Conservation (phyloP, 2,329 filamentous ascomycete species). For the Ceratocystiopsis brevicomis region DNA sequence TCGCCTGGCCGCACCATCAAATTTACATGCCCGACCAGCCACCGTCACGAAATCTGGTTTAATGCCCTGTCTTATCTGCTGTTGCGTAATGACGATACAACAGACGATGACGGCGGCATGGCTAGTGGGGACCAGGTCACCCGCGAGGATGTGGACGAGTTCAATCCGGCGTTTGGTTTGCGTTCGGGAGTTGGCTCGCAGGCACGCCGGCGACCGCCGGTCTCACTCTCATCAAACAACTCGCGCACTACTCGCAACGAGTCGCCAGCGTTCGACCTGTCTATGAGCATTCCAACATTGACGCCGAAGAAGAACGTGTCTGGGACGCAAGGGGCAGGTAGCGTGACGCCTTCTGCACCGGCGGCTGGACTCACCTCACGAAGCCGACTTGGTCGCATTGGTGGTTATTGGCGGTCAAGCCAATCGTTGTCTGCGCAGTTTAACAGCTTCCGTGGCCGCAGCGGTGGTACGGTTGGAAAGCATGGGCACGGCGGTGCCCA, state of each 20-base stretch:
- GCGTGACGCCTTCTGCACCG: slow-evolving; percentile 4
- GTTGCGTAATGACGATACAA: slow-evolving; percentile 42
- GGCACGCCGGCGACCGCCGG: slow-evolving; percentile 28
- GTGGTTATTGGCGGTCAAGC: slow-evolving; percentile 38
- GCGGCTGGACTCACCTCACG: slow-evolving; percentile 14
- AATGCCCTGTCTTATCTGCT: slow-evolving; percentile 89
- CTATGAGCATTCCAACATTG: slow-evolving; percentile 36
- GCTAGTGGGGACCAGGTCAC: slow-evolving; percentile 31
- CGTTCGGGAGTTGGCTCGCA: slow-evolving; percentile 18
- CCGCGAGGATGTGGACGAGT: slow-evolving; percentile 52
- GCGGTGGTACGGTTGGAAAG: slow-evolving; percentile 15
- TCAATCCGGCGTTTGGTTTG: slow-evolving; percentile 47
- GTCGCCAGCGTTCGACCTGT: slow-evolving; percentile 32
- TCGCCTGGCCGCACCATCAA: slow-evolving; percentile 79
- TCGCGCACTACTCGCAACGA: slow-evolving; percentile 51
- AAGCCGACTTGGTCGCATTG: slow-evolving; percentile 38
- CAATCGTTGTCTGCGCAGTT: slow-evolving; percentile 24
- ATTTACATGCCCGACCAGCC: slow-evolving; percentile 84
- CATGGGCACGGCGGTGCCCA: slow-evolving; percentile 13
- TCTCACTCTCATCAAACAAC: slow-evolving; percentile 63
- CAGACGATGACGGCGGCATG: slow-evolving; percentile 38
- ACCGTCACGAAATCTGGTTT: slow-evolving; percentile 96
- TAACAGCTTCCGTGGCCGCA: slow-evolving; percentile 33
- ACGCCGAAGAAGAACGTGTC: slow-evolving; percentile 21
- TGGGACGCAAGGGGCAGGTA: slow-evolving; percentile 13